Percentiles rank a stretch among this genome's conserved stretches.
Conservation (phyloP, 495 filamentous ascomycete genomes). For the Aspergillus sclerotioniger region DNA sequence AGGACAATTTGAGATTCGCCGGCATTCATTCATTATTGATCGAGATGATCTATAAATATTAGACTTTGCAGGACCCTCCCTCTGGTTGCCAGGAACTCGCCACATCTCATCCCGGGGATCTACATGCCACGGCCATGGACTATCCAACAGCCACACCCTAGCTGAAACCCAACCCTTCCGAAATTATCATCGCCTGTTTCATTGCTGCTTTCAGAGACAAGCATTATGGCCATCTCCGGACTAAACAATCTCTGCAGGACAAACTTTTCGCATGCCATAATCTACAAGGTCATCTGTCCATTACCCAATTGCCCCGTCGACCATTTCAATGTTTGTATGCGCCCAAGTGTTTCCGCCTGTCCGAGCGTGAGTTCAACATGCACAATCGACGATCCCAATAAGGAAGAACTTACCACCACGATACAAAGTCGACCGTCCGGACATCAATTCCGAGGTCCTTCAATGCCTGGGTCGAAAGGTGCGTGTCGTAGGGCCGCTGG, state of each 20-base stretch:
- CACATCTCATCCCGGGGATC: too few species aligned
- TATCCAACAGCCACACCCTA: too few species aligned
- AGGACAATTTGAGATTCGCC: too few species aligned
- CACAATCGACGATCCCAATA: conserved; percentile 16
- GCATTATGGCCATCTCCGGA: neutral
- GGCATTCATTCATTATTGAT: too few species aligned
- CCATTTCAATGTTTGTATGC: conserved; percentile 35
- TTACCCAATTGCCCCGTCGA: neutral
- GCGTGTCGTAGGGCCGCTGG: conserved; percentile 84
- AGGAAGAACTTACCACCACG: conserved; percentile 71
- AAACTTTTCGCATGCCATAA: neutral
- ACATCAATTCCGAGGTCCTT: conserved; percentile 76
- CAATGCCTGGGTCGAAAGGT: conserved; percentile 75
- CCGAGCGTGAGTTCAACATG: conserved; percentile 15
- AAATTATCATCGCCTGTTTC: too few species aligned
- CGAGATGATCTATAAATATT: too few species aligned
- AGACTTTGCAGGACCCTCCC: too few species aligned
- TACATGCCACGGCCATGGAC: too few species aligned
- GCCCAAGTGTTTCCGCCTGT: conserved; percentile 41
- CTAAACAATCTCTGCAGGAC: neutral
- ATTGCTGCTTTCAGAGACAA: neutral
- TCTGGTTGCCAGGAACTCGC: too few species aligned
- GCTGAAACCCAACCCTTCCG: neutral
- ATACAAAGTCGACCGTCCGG: conserved; percentile 69
- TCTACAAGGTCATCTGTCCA: neutral